Percentiles rank a stretch among this genome's conserved stretches.
These are phyloP conservation scores for Aspergillus sojae DNA, from an alignment of 2,329 filamentous ascomycete species.

Conservation along the genomic window DNA sequence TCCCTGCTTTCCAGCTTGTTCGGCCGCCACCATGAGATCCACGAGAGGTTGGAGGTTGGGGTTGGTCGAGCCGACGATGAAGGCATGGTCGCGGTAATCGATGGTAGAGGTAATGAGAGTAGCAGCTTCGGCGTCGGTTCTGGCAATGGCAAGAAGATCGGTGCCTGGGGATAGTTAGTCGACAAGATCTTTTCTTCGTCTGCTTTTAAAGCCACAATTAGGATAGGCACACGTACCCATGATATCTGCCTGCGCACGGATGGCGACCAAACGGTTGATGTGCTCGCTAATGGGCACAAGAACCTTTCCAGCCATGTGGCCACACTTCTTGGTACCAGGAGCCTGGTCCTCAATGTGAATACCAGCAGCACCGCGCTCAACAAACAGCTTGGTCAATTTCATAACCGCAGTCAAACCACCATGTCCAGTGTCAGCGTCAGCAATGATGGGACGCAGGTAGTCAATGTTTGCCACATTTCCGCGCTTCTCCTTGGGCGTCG, in stretches of 20 bases:
- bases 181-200: neutral
- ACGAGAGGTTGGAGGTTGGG: slow-evolving; percentile 78
- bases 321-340: slow-evolving; percentile 98
- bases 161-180: slow-evolving; percentile 55
- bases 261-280: slow-evolving; percentile 95
- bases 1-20: slow-evolving; percentile 78
- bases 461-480: slow-evolving; percentile 77
- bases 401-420: slow-evolving; percentile 97
- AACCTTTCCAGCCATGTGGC: slow-evolving; percentile 98
- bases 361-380: slow-evolving; percentile 94
- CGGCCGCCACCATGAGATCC: slow-evolving; percentile 87
- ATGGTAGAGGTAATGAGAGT: slow-evolving; percentile 97
- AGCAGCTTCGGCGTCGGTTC: slow-evolving; percentile 96
- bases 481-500: slow-evolving; percentile 72
- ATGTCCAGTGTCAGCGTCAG: slow-evolving; percentile 95
- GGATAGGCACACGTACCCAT: slow-evolving; percentile 67
- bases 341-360: slow-evolving; percentile 99
- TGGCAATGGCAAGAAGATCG: slow-evolving; percentile 86
- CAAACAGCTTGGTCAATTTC: slow-evolving; percentile 98
- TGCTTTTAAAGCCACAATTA: neutral
- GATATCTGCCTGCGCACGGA: slow-evolving; percentile 96
- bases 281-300: slow-evolving; percentile 96
- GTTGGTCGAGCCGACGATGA: slow-evolving; percentile 90
- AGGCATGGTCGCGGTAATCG: slow-evolving; percentile 90
- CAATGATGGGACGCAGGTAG: slow-evolving; percentile 93